phyloP scores from a whole-genome alignment of 805 yeast species.

The Novakomyces olei region DNA sequence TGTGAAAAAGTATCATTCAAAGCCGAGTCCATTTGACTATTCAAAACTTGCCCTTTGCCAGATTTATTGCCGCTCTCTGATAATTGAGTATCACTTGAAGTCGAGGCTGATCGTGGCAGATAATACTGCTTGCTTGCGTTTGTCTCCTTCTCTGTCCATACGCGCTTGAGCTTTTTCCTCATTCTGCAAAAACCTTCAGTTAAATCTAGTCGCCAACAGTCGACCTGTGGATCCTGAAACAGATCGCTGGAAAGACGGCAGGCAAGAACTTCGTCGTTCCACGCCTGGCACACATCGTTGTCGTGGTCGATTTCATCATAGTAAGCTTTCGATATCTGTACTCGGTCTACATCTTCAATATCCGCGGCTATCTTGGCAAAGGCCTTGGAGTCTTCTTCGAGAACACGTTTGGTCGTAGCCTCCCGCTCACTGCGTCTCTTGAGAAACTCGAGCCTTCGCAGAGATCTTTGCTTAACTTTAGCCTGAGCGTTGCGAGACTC shows the following conservation, averaged over 20 bases:
- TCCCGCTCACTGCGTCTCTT: conserved; percentile 2
- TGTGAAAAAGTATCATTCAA: conserved; percentile 1
- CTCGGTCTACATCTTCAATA: conserved; percentile 11
- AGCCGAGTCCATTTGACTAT: not conserved
- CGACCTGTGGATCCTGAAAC: conserved; percentile 10
- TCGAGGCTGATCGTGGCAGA: not conserved
- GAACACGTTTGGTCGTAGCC: not conserved
- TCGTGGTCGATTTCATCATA: conserved; percentile 49
- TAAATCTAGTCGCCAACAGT: conserved; percentile 33
- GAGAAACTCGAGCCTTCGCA: conserved; percentile 3
- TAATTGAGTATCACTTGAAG: not conserved
- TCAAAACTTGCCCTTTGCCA: not conserved
- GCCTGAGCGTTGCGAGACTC: conserved; percentile 8
- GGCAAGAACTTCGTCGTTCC: conserved; percentile 24
- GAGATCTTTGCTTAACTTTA: conserved; percentile 3
- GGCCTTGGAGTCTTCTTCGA: conserved; percentile 5
- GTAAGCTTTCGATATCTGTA: conserved; percentile 27
- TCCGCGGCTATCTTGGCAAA: no score
- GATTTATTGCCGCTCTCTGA: conserved; percentile 1
- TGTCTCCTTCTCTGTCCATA: conserved; percentile 20
- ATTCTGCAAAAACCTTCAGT: conserved; percentile 50
- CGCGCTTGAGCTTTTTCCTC: conserved; percentile 28
- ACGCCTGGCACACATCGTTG: conserved; percentile 27
- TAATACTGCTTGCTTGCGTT: not conserved
- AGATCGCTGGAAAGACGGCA: conserved; percentile 15